A percentile compares a stretch with the other conserved stretches of the same genome.
Conservation (phyloP, 2,329 filamentous ascomycete species). For the Arthrinium phaeospermum region DNA sequence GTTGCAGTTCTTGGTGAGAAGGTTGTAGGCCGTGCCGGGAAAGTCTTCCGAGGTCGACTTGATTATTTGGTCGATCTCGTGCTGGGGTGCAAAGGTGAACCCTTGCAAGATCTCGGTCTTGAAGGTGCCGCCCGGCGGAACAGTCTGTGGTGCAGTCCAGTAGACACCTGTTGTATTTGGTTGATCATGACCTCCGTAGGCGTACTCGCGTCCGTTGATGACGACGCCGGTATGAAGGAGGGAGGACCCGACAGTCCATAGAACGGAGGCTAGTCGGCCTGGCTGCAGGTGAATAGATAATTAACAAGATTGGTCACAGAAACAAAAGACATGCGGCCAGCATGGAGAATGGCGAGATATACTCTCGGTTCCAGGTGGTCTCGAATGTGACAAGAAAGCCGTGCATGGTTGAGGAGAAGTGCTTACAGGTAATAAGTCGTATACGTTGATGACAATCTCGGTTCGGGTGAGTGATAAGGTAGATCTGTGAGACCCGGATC, state of each 20-base stretch:
- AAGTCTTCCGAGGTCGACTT: constrained; percentile 74
- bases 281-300: constrained; percentile 53
- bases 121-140: constrained; percentile 80
- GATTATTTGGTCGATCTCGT: constrained; percentile 75
- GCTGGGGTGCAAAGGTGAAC: constrained; percentile 71
- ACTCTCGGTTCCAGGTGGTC: neutral
- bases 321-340: neutral
- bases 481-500: constrained; percentile 59
- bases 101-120: constrained; percentile 77
- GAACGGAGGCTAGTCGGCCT: constrained; percentile 73
- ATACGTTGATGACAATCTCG: constrained; percentile 77
- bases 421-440: constrained; percentile 74
- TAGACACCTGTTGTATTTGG: constrained; percentile 78
- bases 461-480: constrained; percentile 74
- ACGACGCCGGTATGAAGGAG: constrained; percentile 85
- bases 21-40: constrained; percentile 77
- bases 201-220: constrained; percentile 81
- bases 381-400: constrained; percentile 20
- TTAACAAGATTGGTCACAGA: neutral
- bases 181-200: constrained; percentile 81
- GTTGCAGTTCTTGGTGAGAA: constrained; percentile 86
- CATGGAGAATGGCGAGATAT: neutral
- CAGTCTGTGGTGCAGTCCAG: constrained; percentile 74
- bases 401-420: neutral
- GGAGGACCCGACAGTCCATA: constrained; percentile 79